Evolutionary conservation across 306 rosid genomes (phyloP).

Genomic region (Prunus mira): DNA sequence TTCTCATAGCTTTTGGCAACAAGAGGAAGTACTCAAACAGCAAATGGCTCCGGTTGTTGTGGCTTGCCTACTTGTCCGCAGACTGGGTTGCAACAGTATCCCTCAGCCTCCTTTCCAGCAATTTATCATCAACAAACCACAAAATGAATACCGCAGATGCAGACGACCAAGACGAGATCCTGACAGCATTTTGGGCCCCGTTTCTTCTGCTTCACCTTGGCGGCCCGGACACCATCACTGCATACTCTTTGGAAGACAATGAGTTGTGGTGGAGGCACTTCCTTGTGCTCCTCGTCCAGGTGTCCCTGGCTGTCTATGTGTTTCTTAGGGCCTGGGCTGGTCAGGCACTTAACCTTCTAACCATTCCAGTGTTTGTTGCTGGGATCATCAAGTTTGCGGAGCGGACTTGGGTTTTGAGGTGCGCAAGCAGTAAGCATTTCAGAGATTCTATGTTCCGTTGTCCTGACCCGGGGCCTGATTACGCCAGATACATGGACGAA

Average conservation of each 20-base stretch:
- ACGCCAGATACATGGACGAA: constrained; percentile 26
- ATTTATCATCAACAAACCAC: background rate
- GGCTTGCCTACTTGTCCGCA: constrained; percentile 36
- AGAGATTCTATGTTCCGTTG: constrained; percentile 30
- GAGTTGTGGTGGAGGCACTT: constrained; percentile 32
- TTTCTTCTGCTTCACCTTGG: constrained; percentile 47
- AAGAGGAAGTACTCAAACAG: background rate
- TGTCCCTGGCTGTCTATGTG: constrained; percentile 3
- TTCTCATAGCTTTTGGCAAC: background rate
- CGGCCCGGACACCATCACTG: constrained; percentile 42
- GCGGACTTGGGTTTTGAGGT: constrained; percentile 31
- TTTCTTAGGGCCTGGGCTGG: constrained; percentile 15
- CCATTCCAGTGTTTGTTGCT: constrained; percentile 22
- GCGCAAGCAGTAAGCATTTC: constrained; percentile 26
- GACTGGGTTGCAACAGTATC: constrained; percentile 32
- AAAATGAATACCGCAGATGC: background rate
- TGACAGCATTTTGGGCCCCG: constrained; percentile 38
- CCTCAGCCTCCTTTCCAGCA: constrained; percentile 10
- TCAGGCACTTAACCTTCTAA: background rate
- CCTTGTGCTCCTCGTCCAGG: constrained; percentile 19
- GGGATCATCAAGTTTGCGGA: constrained; percentile 39
- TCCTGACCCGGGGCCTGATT: constrained; percentile 40
- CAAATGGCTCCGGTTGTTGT: background rate
- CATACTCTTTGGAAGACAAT: constrained; percentile 36
- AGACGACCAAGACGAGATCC: background rate